phyloP scores from a whole-genome alignment of 169 alveolate species.

The Plasmodium berghei region DNA sequence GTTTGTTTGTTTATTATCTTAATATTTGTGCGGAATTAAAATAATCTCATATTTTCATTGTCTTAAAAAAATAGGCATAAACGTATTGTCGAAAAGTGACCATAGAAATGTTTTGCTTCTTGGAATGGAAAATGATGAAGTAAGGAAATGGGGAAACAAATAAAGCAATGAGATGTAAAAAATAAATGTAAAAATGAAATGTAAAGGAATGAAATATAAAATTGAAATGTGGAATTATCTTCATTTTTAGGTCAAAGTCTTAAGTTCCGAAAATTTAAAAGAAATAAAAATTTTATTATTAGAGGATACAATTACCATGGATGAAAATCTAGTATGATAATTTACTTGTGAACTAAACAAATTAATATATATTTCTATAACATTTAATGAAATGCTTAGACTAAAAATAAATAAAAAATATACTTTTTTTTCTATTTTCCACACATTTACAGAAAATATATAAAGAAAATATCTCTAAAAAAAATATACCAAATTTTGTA shows the following conservation, averaged over 20 bases:
- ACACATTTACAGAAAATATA: slow-evolving; percentile 31
- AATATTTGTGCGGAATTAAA: background rate
- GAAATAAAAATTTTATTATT: slow-evolving; percentile 26
- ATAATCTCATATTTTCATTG: background rate
- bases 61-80: slow-evolving; percentile 20
- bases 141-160: background rate
- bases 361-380: no score
- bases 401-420: background rate
- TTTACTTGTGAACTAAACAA: no score
- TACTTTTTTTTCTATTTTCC: background rate
- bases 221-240: no score
- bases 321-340: slow-evolving; percentile 25
- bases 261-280: slow-evolving; percentile 18
- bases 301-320: slow-evolving; percentile 10
- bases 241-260: slow-evolving; percentile 13
- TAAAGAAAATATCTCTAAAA: slow-evolving; percentile 40
- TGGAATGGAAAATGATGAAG: slow-evolving; percentile 37
- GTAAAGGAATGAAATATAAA: background rate
- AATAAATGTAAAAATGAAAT: background rate
- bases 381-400: no score
- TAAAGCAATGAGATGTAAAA: background rate
- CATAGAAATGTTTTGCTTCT: slow-evolving; percentile 7
- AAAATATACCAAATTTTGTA: background rate
- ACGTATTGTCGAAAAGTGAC: background rate
- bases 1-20: no score